phyloP scores from a whole-genome alignment of 495 filamentous ascomycete genomes.

The Sabuloglossum arenarium region DNA sequence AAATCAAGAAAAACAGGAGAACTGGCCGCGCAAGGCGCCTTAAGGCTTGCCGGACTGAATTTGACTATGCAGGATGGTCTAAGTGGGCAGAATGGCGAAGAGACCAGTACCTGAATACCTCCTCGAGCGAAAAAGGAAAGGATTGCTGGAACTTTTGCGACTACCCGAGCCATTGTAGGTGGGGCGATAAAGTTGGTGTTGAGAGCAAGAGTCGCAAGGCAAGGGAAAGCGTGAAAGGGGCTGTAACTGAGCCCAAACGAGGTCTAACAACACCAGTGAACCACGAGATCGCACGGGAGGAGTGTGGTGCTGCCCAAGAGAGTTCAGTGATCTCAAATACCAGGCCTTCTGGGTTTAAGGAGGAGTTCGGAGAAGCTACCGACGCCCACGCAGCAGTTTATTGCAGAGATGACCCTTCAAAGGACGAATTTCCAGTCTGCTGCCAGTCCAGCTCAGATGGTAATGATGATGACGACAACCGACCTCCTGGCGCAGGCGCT shows the following conservation, averaged over 20 bases:
- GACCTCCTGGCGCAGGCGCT: background rate
- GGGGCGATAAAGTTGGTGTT: background rate
- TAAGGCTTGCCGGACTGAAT: conserved; percentile 1
- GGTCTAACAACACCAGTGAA: background rate
- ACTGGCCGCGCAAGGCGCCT: background rate
- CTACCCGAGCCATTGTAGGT: conserved; percentile 5
- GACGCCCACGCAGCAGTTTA: too few relatives aligned
- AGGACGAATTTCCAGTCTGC: background rate
- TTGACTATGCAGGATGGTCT: conserved; percentile 5
- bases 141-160: conserved; percentile 5
- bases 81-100: conserved; percentile 3
- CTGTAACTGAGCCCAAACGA: background rate
- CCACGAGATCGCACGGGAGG: background rate
- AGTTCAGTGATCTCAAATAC: background rate
- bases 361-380: background rate
- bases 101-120: background rate
- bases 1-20: background rate
- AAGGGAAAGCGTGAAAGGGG: background rate
- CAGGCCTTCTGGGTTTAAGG: background rate
- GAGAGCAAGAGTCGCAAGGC: background rate
- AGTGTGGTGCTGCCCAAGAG: background rate
- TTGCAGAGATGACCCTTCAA: too few relatives aligned
- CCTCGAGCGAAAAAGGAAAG: background rate
- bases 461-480: background rate
- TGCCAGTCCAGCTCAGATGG: background rate